Base-by-base conservation (phyloP, 2,329 filamentous ascomycete genomes). In the Paecilomyces variotii region DNA sequence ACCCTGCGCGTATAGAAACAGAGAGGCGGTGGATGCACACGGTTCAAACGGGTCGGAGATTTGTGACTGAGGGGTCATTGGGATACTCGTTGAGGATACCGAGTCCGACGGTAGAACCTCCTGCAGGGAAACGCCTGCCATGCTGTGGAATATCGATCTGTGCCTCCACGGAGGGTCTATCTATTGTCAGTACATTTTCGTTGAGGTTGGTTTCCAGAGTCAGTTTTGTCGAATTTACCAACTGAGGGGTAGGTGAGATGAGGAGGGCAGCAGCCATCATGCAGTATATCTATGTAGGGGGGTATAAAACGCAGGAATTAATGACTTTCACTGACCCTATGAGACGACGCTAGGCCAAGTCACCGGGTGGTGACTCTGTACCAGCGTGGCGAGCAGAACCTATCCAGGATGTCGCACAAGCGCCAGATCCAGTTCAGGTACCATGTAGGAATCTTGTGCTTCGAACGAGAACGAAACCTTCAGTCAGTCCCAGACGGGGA, bases 1-100 rank as follows among this genome's bases (percentile, higher is more conserved):
- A 32, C 90, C 89, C 72, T 97, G 82, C 26, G 91, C 87, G 74
- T 95, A 97, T 27, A 99, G 82, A 64, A 99, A 88, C 79, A 94
- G 89, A 26, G 91, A 90, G 1, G 89, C 90, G 3, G 94, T 97
- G 30, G 94, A 91, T 19, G 91, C 91, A 73, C 90, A 95, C 59
- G 94, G 89, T 66, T 94, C 89, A 66, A 97, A 91, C 61, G 86
- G 76, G 61, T 81, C 64, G 25, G 64, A 24, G 12, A 62, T 58
- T 51, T 69, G 67, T n/a, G 67, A 62, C 54, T 62, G 61, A 35
- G 62, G 58, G 45, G 65, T 61, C 56, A 67, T 85, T 80, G 71
- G 79, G 78, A 67, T 79, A 71, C 68, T 82, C 55, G 80, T 82
- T 39, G 82, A 81, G 61, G 79, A 78, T 67, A 79, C 81, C 49